Percentiles rank a stretch among this genome's conserved stretches.
These are phyloP conservation scores for Cercospora beticola DNA, from an alignment of 2,329 filamentous ascomycete genomes.

Conservation along the genomic window DNA sequence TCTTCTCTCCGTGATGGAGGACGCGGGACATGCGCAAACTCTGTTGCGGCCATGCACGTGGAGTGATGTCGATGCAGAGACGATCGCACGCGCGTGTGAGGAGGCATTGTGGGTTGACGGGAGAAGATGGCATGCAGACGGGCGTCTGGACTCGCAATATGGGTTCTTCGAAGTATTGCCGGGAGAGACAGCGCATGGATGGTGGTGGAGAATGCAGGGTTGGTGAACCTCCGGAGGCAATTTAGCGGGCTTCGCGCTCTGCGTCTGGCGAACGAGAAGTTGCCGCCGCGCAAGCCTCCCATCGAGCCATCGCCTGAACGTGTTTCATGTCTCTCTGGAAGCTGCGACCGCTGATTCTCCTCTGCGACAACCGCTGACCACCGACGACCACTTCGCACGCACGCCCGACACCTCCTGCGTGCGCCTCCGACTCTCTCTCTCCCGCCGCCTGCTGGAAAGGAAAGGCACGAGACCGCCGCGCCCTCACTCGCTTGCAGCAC, in stretches of 20 bases:
- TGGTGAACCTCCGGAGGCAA: background rate
- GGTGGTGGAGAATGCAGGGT: background rate
- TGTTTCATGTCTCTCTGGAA: background rate
- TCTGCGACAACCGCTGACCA: background rate
- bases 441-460: background rate
- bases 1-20: background rate
- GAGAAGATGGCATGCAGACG: background rate
- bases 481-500: slow-evolving; percentile 9
- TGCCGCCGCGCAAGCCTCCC: background rate
- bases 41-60: background rate
- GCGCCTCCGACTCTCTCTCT: background rate
- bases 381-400: background rate
- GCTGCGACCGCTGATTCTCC: background rate
- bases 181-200: background rate
- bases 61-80: background rate
- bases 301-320: background rate
- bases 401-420: background rate
- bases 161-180: background rate
- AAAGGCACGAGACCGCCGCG: background rate
- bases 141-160: background rate
- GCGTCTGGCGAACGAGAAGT: background rate
- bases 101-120: background rate
- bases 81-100: background rate
- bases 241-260: background rate
- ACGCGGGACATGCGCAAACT: background rate